Base-by-base conservation (phyloP, 164 flowering plant genomes). In the Berberis thunbergii region DNA sequence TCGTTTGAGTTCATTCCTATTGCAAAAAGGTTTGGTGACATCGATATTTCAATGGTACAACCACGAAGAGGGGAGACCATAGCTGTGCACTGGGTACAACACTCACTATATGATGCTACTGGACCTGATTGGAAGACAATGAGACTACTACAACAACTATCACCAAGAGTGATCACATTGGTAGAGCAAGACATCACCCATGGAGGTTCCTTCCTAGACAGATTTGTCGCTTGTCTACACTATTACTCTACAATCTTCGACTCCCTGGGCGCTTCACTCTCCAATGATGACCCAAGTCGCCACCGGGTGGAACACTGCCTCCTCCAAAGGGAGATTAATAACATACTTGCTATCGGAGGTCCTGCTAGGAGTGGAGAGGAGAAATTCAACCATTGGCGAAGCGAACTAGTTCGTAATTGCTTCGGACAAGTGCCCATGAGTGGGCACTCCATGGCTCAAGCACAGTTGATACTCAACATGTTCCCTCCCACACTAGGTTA, bases 351-450 rank as follows among this genome's bases (percentile, higher is more conserved):
- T 0, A 72, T 88, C 0, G 89, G 89, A 41, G 95, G 91, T 2
- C 91, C 91, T 6, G 81, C 84, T 38, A 45, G 91, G 40, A 88
- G 87, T 50, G 95, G 91, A 4, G 89, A 85, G 62, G 89, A 84
- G 41, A 84, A 84, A 81, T 80, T 75, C 41, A 69, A 61, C 73
- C 66, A 73, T 3, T 86, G 91, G 95, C 67, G 85, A 41, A 59
- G 60, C 41, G 89, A 85, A 65, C 74, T 85, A 0, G 69, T 44
- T 2, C 62, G 71, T 46, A 67, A 70, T 64, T 49, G 80, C 0
- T 85, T 88, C 45, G 12, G 66, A 54, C 87, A 85, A 64, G 75
- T 88, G 0, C 75, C 81, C 2, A 83, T 83, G 87, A 88, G 89
- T 48, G 68, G 67, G 1, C 85, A 79, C 62, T 58, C 89, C 1